Evolutionary conservation across 2,329 filamentous ascomycete genomes (phyloP).

Genomic region (Penicillium sp.): DNA sequence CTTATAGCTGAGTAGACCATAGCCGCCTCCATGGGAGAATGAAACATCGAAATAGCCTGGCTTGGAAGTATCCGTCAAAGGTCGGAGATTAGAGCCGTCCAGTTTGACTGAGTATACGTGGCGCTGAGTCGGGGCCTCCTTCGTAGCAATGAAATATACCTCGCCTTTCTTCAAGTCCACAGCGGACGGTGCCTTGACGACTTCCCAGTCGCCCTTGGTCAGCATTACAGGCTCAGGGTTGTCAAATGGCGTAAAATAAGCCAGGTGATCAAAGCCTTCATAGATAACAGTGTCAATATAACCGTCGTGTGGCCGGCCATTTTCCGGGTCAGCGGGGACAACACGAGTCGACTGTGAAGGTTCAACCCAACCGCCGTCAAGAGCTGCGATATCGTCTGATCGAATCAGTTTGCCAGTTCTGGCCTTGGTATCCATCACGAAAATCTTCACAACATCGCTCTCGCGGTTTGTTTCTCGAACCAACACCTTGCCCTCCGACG

Average conservation of each 20-base stretch:
- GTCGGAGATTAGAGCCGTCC: conserved; percentile 67
- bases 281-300: conserved; percentile 90
- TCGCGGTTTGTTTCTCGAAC: conserved; percentile 92
- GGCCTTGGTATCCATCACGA: conserved; percentile 72
- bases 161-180: conserved; percentile 80
- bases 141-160: conserved; percentile 86
- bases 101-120: conserved; percentile 89
- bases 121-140: conserved; percentile 81
- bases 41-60: conserved; percentile 78
- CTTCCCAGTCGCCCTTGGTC: conserved; percentile 88
- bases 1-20: conserved; percentile 75
- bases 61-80: conserved; percentile 68
- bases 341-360: conserved; percentile 81
- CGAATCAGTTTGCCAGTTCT: conserved; percentile 75
- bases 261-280: conserved; percentile 83
- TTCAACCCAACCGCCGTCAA: conserved; percentile 98
- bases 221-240: conserved; percentile 77
- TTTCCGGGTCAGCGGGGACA: conserved; percentile 75
- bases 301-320: conserved; percentile 74
- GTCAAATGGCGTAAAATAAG: conserved; percentile 87
- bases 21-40: conserved; percentile 79
- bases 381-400: conserved; percentile 69
- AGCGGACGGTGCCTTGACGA: conserved; percentile 76
- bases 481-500: conserved; percentile 71
- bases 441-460: conserved; percentile 82